Percentiles rank a stretch among this genome's conserved stretches.
Evolutionary conservation across 208 protist genomes (phyloP).

Genomic region (Naegleria fowleri): DNA sequence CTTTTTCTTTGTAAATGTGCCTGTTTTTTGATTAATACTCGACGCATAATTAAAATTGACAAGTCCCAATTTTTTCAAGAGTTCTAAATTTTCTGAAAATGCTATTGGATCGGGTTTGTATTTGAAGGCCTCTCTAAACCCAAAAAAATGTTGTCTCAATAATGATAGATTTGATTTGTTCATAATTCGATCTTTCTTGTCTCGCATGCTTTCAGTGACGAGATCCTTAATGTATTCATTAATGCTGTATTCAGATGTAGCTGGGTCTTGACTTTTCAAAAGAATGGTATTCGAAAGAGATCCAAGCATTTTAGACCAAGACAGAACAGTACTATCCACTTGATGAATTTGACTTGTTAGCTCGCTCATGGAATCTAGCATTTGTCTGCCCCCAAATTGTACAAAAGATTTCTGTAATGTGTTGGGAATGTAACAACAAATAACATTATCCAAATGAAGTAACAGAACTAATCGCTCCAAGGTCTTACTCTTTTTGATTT

Average conservation of each 20-base stretch:
- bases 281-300: neutral
- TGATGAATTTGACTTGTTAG: neutral
- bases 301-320: neutral
- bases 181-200: neutral
- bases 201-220: neutral
- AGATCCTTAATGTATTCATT: neutral
- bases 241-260: neutral
- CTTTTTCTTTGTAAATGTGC: conserved; percentile 4
- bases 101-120: neutral
- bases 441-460: neutral
- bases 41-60: neutral
- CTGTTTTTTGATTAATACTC: neutral
- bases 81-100: neutral
- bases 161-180: neutral
- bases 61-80: neutral
- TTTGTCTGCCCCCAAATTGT: neutral
- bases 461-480: neutral
- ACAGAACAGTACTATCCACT: neutral
- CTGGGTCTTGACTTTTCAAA: neutral
- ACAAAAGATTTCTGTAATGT: neutral
- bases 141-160: neutral
- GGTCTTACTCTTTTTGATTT: neutral
- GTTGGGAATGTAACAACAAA: neutral
- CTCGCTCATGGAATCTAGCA: neutral
- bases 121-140: neutral